A percentile compares a stretch with the other conserved stretches of the same genome.
These are phyloP conservation scores for Quercus gilva DNA, from an alignment of 306 rosid genomes.

Conservation along the genomic window DNA sequence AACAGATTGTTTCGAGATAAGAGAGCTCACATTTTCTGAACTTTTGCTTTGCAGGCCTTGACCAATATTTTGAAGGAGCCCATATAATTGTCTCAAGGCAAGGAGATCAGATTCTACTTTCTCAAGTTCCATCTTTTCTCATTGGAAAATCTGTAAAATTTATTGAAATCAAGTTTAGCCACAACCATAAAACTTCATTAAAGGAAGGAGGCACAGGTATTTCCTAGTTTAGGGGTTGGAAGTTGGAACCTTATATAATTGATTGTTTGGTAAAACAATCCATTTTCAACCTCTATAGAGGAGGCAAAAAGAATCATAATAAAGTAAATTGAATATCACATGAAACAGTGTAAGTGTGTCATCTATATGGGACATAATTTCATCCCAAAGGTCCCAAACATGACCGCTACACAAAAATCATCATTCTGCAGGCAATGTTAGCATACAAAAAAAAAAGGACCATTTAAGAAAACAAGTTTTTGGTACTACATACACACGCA, in stretches of 20 bases:
- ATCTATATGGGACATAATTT: not conserved
- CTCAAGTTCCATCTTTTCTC: conserved; percentile 37
- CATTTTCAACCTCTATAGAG: too few relatives aligned
- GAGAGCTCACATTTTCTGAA: conserved; percentile 31
- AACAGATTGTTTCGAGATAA: not conserved
- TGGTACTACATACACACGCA: too few relatives aligned
- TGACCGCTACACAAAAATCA: not conserved
- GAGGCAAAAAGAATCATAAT: too few relatives aligned
- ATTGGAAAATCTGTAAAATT: not conserved
- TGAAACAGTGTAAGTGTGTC: not conserved
- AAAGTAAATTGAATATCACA: not conserved
- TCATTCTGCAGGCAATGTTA: too few relatives aligned
- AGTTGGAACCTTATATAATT: too few relatives aligned
- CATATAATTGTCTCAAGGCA: conserved; percentile 47
- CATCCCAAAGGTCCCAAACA: not conserved
- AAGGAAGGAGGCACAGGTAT: too few relatives aligned
- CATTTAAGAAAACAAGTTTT: too few relatives aligned
- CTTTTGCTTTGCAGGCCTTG: conserved; percentile 9
- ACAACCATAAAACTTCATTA: not conserved
- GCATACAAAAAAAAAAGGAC: too few relatives aligned
- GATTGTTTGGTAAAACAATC: not conserved
- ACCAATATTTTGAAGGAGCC: conserved; percentile 37
- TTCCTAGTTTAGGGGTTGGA: too few relatives aligned
- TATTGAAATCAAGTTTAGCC: not conserved
- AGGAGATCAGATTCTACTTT: conserved; percentile 40